Evolutionary conservation across 2,329 filamentous ascomycete genomes (phyloP).

Genomic region (Clonostachys solani): DNA sequence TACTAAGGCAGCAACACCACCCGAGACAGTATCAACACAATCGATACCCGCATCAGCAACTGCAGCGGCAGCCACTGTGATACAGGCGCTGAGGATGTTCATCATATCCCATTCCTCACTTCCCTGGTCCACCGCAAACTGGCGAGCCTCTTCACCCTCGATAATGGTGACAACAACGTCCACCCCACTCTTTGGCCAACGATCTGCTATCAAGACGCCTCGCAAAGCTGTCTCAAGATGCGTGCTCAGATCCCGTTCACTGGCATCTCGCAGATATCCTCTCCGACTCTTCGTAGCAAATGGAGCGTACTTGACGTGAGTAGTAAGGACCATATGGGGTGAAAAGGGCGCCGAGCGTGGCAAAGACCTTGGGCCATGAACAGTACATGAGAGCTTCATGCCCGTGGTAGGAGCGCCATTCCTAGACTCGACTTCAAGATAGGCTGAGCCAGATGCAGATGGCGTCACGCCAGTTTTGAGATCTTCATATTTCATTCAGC

Average conservation of each 20-base stretch:
- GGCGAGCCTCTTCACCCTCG: slow-evolving; percentile 83
- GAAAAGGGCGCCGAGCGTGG: slow-evolving; percentile 89
- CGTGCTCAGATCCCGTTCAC: slow-evolving; percentile 83
- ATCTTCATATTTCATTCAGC: slow-evolving; percentile 43
- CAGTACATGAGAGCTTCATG: slow-evolving; percentile 87
- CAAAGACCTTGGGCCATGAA: slow-evolving; percentile 88
- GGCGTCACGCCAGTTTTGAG: slow-evolving; percentile 89
- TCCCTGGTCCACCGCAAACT: slow-evolving; percentile 36
- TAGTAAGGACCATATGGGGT: slow-evolving; percentile 85
- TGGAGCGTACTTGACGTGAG: slow-evolving; percentile 93
- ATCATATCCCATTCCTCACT: slow-evolving; percentile 80
- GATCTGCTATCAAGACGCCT: slow-evolving; percentile 84
- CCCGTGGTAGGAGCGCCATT: slow-evolving; percentile 51
- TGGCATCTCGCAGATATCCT: slow-evolving; percentile 81
- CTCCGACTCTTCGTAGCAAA: slow-evolving; percentile 81
- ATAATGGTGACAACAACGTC: slow-evolving; percentile 91
- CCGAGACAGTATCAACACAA: slow-evolving; percentile 84
- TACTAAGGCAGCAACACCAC: slow-evolving; percentile 82
- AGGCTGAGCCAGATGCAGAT: slow-evolving; percentile 90
- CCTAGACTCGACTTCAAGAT: slow-evolving; percentile 62
- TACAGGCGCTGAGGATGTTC: slow-evolving; percentile 86
- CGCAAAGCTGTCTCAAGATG: slow-evolving; percentile 89
- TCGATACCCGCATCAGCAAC: slow-evolving; percentile 94
- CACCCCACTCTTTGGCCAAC: slow-evolving; percentile 98
- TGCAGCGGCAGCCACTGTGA: slow-evolving; percentile 89